Evolutionary conservation across 2,329 filamentous ascomycete genomes (phyloP).

Genomic region (Fusarium odoratissimum): DNA sequence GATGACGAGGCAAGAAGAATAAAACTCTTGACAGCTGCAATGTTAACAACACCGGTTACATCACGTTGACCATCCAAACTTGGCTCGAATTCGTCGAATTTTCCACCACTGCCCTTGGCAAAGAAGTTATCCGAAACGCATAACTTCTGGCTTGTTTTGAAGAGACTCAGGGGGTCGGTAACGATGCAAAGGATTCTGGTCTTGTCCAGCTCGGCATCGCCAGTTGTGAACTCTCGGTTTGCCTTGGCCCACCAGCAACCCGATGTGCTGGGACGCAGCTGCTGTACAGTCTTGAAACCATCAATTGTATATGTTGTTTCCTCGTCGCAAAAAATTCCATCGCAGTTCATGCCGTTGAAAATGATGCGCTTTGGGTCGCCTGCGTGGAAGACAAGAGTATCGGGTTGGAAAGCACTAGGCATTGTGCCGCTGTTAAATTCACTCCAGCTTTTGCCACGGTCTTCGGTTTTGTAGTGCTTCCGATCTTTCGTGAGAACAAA

Average conservation of each 20-base stretch:
- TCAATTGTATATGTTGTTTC: slow-evolving; percentile 81
- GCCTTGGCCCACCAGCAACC: slow-evolving; percentile 91
- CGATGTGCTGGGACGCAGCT: slow-evolving; percentile 74
- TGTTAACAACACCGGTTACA: slow-evolving; percentile 81
- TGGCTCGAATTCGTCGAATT: slow-evolving; percentile 76
- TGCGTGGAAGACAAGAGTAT: slow-evolving; percentile 81
- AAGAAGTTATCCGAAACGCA: slow-evolving; percentile 89
- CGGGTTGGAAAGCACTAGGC: slow-evolving; percentile 64
- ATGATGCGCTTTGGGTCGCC: slow-evolving; percentile 86
- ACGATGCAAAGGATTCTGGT: slow-evolving; percentile 85
- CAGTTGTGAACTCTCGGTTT: slow-evolving; percentile 77
- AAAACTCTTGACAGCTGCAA: slow-evolving; percentile 87
- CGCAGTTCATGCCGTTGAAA: slow-evolving; percentile 80
- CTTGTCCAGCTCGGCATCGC: slow-evolving; percentile 72
- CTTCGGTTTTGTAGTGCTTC: slow-evolving; percentile 84
- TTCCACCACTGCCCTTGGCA: slow-evolving; percentile 56
- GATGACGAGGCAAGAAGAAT: slow-evolving; percentile 86
- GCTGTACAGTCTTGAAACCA: slow-evolving; percentile 79
- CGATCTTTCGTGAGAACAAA: slow-evolving; percentile 78
- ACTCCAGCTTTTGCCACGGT: slow-evolving; percentile 85
- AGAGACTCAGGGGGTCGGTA: slow-evolving; percentile 75
- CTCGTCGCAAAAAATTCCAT: slow-evolving; percentile 72
- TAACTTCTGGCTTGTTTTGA: slow-evolving; percentile 80
- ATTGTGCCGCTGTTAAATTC: slow-evolving; percentile 73
- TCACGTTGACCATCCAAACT: slow-evolving; percentile 78